These are phyloP conservation scores for Heliosperma pusillum DNA, from an alignment of 148 eudicot genomes.

Conservation along the genomic window DNA sequence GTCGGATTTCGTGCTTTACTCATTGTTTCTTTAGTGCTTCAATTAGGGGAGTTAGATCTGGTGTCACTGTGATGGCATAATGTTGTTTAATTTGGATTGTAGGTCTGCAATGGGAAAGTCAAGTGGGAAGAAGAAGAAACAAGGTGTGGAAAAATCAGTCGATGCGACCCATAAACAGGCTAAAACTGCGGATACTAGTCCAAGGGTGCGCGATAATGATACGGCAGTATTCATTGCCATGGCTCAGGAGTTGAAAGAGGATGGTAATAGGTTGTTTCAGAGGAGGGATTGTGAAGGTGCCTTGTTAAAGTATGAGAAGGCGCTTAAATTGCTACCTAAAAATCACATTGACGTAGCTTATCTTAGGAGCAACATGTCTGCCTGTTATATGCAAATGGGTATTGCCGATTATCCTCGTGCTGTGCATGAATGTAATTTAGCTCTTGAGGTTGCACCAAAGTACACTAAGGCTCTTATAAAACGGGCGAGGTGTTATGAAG, in stretches of 20 bases:
- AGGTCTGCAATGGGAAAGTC: constrained; percentile 58
- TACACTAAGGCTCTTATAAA: constrained; percentile 87
- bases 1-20: background rate
- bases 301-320: constrained; percentile 83
- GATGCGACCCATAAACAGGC: constrained; percentile 31
- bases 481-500: constrained; percentile 93
- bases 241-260: constrained; percentile 74
- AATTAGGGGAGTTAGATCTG: background rate
- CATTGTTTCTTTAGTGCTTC: background rate
- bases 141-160: constrained; percentile 33
- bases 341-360: constrained; percentile 84
- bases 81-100: constrained; percentile 23
- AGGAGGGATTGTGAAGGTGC: constrained; percentile 81
- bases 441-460: constrained; percentile 86
- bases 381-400: constrained; percentile 94
- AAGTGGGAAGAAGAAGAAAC: constrained; percentile 54
- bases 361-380: constrained; percentile 86
- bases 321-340: constrained; percentile 72
- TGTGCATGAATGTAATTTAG: constrained; percentile 92
- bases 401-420: constrained; percentile 78
- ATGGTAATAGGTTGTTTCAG: constrained; percentile 88
- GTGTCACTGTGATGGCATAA: background rate
- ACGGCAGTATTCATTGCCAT: constrained; percentile 61
- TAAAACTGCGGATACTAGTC: constrained; percentile 36
- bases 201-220: constrained; percentile 57